A percentile compares a stretch with the other conserved stretches of the same genome.
phyloP scores from a whole-genome alignment of 2,329 filamentous ascomycete genomes.

The Fusarium mundagurra region DNA sequence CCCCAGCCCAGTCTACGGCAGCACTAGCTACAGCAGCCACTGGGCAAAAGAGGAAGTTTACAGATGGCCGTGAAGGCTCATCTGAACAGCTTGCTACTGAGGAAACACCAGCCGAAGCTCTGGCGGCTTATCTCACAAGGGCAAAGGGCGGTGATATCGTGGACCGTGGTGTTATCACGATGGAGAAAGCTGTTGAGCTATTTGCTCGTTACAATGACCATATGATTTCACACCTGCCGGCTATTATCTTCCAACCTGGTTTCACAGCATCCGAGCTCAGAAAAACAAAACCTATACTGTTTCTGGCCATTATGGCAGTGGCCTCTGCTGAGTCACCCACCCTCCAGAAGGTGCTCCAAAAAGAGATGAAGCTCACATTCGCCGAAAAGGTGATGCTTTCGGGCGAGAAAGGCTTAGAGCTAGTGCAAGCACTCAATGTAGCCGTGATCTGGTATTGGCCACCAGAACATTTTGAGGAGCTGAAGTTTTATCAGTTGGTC shows the following conservation, averaged over 20 bases:
- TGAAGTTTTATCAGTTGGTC: slow-evolving; percentile 89
- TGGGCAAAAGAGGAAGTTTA: slow-evolving; percentile 47
- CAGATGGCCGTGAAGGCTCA: slow-evolving; percentile 35
- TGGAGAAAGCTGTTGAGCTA: slow-evolving; percentile 63
- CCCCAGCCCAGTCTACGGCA: slow-evolving; percentile 7
- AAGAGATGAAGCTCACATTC: slow-evolving; percentile 76
- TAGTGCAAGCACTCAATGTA: slow-evolving; percentile 82
- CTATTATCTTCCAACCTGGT: slow-evolving; percentile 66
- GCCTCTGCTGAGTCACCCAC: slow-evolving; percentile 66
- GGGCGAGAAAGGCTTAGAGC: slow-evolving; percentile 83
- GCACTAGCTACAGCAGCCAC: slow-evolving; percentile 24
- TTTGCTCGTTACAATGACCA: slow-evolving; percentile 67
- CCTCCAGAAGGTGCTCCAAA: slow-evolving; percentile 70
- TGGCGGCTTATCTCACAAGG: slow-evolving; percentile 37
- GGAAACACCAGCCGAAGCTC: slow-evolving; percentile 25
- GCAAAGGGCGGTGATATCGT: slow-evolving; percentile 60
- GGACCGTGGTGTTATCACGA: slow-evolving; percentile 67
- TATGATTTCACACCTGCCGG: slow-evolving; percentile 70
- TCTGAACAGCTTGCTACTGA: slow-evolving; percentile 22
- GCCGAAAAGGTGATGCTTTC: slow-evolving; percentile 78
- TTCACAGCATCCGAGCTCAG: slow-evolving; percentile 66
- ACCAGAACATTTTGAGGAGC: slow-evolving; percentile 83
- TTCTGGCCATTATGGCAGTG: slow-evolving; percentile 75
- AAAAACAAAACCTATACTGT: slow-evolving; percentile 70
- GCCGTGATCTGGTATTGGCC: slow-evolving; percentile 87